Evolutionary conservation across 148 eudicot genomes (phyloP), one percentile per base, ranked within the genome.

Genomic region (Rhododendron henanense): DNA sequence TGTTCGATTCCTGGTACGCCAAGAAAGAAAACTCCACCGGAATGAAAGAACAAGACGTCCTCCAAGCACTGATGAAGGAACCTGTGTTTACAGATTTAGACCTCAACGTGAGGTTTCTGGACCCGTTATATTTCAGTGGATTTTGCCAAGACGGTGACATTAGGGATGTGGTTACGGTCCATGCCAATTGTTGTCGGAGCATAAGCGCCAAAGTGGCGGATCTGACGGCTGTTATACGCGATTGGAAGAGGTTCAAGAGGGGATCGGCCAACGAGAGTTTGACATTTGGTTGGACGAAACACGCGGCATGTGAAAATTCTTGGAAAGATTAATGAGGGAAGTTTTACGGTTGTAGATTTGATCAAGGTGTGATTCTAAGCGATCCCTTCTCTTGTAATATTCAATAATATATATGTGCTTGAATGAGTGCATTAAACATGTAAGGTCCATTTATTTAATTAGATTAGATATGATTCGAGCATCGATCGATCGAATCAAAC

Each of bases 111-210:
- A 89, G 87, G 61, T 94, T 88, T 35, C 89, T 96, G n/a, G 89
- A 93, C n/a, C 91, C 98, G 3, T 41, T 79, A 1, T 92, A 81
- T 73, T 94, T 94, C 78, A 93, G 95, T 55, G 98, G 98, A 1
- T 94, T 96, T 53, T 94, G 99, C 39, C 86, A 87, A 19, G 87
- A 90, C 3, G 94, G 94, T 44, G 94, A 94, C 74, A 59, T 90
- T 4, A 47, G 75, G 1, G 61, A 79, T 3, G 99, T 96, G n/a
- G 78, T 82, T 23, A 96, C 98, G 15, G 93, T 96, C 33, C 99
- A 96, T 79, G 93, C 96, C 18, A 96, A 94, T 35, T 96, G 99
- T 87, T 96, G 99, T 35, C 89, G 95, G n/a, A 90, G 84, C 80
- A 93, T 96, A 15, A 75, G 74, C 18, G 93, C 98, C 53, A 96